A percentile compares a stretch with the other conserved stretches of the same genome.
Conservation (phyloP, 805 yeast species). For the Teunomyces barrocoloradensis region DNA sequence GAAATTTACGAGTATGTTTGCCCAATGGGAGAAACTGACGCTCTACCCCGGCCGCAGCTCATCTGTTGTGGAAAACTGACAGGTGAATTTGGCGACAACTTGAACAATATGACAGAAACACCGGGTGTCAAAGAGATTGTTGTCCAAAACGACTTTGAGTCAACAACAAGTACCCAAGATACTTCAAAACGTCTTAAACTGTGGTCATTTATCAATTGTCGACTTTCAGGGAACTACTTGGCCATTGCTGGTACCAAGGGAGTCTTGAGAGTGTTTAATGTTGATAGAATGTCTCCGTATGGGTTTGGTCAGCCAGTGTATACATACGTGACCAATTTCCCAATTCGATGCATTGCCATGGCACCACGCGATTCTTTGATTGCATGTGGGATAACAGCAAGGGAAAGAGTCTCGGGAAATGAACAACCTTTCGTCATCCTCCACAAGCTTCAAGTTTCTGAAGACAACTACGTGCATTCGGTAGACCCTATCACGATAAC, state of each 20-base stretch:
- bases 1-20: slow-evolving; percentile 58
- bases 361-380: slow-evolving; percentile 61
- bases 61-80: slow-evolving; percentile 65
- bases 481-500: slow-evolving; percentile 70
- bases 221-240: slow-evolving; percentile 55
- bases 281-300: slow-evolving; percentile 27
- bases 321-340: slow-evolving; percentile 66
- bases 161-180: slow-evolving; percentile 19
- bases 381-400: slow-evolving; percentile 82
- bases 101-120: slow-evolving; percentile 31
- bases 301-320: slow-evolving; percentile 61
- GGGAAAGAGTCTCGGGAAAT: slow-evolving; percentile 62
- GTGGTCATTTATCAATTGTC: slow-evolving; percentile 64
- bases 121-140: slow-evolving; percentile 8
- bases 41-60: slow-evolving; percentile 44
- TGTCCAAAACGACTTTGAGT: slow-evolving; percentile 17
- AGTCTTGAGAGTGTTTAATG: slow-evolving; percentile 60
- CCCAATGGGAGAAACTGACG: slow-evolving; percentile 38
- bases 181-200: slow-evolving; percentile 33
- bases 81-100: slow-evolving; percentile 63
- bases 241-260: slow-evolving; percentile 76
- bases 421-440: slow-evolving; percentile 76
- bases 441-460: slow-evolving; percentile 33
- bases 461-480: slow-evolving; percentile 11
- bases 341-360: slow-evolving; percentile 75